Percentiles rank a stretch among this genome's conserved stretches.
These are phyloP conservation scores for Monilinia fructicola DNA, from an alignment of 2,329 filamentous ascomycete genomes.

Conservation along the genomic window DNA sequence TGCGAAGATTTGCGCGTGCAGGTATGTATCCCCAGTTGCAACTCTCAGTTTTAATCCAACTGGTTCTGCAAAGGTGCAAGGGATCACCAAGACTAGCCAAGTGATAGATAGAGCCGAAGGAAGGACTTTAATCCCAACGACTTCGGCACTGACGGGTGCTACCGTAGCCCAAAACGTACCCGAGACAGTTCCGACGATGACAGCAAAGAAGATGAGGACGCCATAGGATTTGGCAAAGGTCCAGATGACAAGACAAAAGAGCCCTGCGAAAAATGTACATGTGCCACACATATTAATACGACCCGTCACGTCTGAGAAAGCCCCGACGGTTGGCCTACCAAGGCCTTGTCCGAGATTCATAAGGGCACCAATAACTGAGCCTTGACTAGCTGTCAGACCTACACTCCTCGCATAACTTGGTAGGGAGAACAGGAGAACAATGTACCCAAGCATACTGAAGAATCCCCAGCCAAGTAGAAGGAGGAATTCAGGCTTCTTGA, in stretches of 20 bases:
- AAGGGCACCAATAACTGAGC: conserved; percentile 69
- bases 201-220: conserved; percentile 67
- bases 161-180: conserved; percentile 50
- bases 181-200: conserved; percentile 64
- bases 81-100: conserved; percentile 70
- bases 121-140: conserved; percentile 68
- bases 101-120: conserved; percentile 68
- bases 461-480: conserved; percentile 66
- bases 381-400: conserved; percentile 65
- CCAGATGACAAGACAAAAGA: conserved; percentile 72
- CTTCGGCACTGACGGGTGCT: conserved; percentile 58
- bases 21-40: conserved; percentile 50
- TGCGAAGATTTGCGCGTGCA: conserved; percentile 59
- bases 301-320: conserved; percentile 68
- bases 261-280: conserved; percentile 62
- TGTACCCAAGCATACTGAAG: conserved; percentile 71
- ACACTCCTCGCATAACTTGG: conserved; percentile 70
- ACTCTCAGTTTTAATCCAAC: conserved; percentile 55
- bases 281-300: conserved; percentile 69
- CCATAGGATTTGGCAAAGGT: conserved; percentile 64
- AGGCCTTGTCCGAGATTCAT: conserved; percentile 65
- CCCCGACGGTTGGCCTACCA: conserved; percentile 70
- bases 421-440: conserved; percentile 74
- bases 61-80: conserved; percentile 65
- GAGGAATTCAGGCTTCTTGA: conserved; percentile 61